Percentiles rank a stretch among this genome's conserved stretches.
Conservation (phyloP, 106 monocot species). For the Dendrobium huoshanense region DNA sequence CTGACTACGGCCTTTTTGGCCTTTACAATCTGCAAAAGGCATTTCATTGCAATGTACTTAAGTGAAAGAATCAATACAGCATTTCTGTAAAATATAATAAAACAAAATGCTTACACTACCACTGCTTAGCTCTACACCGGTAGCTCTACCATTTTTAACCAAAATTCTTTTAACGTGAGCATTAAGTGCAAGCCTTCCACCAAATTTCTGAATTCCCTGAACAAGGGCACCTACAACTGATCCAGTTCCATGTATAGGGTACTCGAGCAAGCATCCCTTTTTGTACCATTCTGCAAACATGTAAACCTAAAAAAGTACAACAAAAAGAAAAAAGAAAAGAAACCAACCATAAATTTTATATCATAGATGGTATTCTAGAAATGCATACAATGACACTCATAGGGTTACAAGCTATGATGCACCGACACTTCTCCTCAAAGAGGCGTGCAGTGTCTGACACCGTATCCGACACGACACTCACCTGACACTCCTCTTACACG, state of each 20-base stretch:
- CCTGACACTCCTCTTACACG: too few species aligned
- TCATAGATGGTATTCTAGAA: background rate
- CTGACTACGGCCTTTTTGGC: conserved; percentile 93
- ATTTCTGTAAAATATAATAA: background rate
- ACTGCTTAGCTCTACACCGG: conserved; percentile 72
- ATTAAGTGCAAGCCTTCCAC: conserved; percentile 70
- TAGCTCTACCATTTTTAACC: conserved; percentile 80
- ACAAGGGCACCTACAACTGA: conserved; percentile 74
- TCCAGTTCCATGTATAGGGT: conserved; percentile 77
- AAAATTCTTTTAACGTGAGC: conserved; percentile 77
- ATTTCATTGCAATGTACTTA: background rate
- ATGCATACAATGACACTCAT: background rate
- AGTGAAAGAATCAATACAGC: background rate
- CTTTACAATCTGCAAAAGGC: conserved; percentile 54
- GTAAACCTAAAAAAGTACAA: conserved; percentile 57
- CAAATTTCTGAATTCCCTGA: conserved; percentile 71
- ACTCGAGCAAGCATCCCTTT: conserved; percentile 84
- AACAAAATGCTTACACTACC: conserved; percentile 49
- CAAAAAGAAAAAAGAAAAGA: conserved; percentile 1
- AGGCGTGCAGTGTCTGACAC: too few species aligned
- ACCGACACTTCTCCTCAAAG: too few species aligned
- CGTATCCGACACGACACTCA: too few species aligned
- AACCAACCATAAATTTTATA: background rate
- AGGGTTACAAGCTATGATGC: background rate
- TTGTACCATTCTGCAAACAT: conserved; percentile 99